These are phyloP conservation scores for Phalaenopsis hybrid DNA, from an alignment of 116 monocot species.

Conservation along the genomic window DNA sequence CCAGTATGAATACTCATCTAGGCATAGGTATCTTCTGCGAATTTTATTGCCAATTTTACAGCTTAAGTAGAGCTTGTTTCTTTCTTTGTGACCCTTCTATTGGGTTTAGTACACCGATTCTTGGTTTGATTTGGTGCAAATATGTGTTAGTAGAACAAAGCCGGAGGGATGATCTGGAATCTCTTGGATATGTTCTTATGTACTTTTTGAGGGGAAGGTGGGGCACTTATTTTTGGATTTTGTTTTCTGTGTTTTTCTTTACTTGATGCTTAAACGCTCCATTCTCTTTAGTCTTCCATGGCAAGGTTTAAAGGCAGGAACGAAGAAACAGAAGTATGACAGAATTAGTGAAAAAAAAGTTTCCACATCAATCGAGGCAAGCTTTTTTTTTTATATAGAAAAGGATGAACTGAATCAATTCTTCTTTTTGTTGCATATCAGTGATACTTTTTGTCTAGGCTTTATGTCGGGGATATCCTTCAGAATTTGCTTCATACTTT, in stretches of 20 bases:
- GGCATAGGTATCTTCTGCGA: conserved; percentile 37
- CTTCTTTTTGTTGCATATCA: background rate
- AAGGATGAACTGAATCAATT: background rate
- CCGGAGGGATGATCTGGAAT: conserved; percentile 86
- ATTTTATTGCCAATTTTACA: background rate
- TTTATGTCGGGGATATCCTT: conserved; percentile 76
- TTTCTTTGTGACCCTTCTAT: background rate
- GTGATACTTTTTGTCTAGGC: conserved; percentile 26
- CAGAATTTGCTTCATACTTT: conserved; percentile 84
- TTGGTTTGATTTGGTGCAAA: background rate
- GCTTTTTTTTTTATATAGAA: background rate
- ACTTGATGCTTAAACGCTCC: background rate
- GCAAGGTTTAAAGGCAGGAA: conserved; percentile 70
- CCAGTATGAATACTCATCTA: conserved; percentile 60
- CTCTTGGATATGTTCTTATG: conserved; percentile 82
- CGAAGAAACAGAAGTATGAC: conserved; percentile 69
- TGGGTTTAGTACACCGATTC: background rate
- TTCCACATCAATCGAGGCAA: conserved; percentile 53
- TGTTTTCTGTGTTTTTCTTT: too few relatives aligned
- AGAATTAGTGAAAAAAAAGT: conserved; percentile 59
- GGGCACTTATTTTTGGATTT: background rate
- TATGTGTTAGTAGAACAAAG: conserved; percentile 53
- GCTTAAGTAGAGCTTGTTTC: background rate
- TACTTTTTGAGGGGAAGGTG: conserved; percentile 85
- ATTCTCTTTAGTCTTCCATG: conserved; percentile 39